Evolutionary conservation across 169 alveolate genomes (phyloP).

Genomic region (Miamiensis avidus): DNA sequence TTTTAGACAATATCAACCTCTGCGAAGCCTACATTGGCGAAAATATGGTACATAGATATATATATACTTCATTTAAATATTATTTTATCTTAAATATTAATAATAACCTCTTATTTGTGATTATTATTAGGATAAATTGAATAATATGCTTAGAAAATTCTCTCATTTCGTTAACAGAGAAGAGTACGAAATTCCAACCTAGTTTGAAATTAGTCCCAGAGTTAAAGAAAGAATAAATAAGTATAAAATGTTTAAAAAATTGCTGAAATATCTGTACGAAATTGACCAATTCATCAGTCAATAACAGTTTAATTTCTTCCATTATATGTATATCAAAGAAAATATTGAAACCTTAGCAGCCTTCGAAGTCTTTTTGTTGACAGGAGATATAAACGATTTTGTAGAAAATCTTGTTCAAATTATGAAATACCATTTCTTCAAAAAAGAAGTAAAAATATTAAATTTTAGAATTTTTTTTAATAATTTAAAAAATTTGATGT

Average conservation of each 20-base stretch:
- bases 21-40: not conserved
- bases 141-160: not conserved
- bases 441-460: not conserved
- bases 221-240: too few relatives aligned
- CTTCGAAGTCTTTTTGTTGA: not conserved
- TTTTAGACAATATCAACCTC: not conserved
- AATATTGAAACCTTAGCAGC: not conserved
- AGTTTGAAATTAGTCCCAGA: not conserved
- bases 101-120: too few relatives aligned
- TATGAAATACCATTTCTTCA: not conserved
- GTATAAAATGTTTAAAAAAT: too few relatives aligned
- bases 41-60: not conserved
- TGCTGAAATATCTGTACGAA: not conserved
- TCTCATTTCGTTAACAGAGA: not conserved
- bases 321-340: not conserved
- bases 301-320: not conserved
- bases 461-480: too few relatives aligned
- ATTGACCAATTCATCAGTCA: not conserved
- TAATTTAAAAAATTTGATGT: too few relatives aligned
- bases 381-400: not conserved
- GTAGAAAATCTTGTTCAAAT: not conserved
- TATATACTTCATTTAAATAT: not conserved
- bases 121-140: not conserved
- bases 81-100: too few relatives aligned
- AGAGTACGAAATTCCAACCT: not conserved